phyloP scores from a whole-genome alignment of 257 asterid species.

The Solanum lycopersicoides region DNA sequence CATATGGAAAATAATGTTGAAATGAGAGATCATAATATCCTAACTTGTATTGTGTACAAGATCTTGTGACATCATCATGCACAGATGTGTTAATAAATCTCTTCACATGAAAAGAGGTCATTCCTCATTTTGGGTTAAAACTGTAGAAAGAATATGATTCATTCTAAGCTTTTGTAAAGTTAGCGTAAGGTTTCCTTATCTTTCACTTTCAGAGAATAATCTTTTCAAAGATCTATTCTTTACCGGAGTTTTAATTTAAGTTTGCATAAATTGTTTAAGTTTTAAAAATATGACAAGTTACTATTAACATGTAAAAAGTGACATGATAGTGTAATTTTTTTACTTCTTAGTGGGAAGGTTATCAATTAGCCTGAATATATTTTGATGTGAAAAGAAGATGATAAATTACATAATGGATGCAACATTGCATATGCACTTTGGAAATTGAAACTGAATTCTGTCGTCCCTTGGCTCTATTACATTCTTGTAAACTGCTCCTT shows the following conservation, averaged over 20 bases:
- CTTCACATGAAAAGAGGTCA: background rate
- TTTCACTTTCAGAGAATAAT: conserved; percentile 10
- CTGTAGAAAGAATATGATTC: background rate
- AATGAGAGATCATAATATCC: background rate
- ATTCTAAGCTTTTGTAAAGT: background rate
- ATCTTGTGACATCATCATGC: background rate
- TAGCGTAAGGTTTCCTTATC: background rate
- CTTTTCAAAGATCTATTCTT: background rate
- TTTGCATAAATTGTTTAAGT: background rate
- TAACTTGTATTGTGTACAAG: background rate
- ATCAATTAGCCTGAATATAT: background rate
- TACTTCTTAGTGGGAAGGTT: background rate
- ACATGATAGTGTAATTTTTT: too few species aligned
- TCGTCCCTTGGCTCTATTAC: background rate
- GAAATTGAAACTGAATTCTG: background rate
- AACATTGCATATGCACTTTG: background rate
- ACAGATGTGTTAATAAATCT: background rate
- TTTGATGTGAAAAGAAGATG: background rate
- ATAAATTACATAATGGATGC: background rate
- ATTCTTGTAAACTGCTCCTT: background rate
- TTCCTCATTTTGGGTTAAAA: background rate
- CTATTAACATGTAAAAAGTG: too few species aligned
- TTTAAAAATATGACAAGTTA: background rate
- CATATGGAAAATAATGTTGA: background rate
- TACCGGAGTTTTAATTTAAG: background rate